Conservation (phyloP, 306 rosid genomes). For the Acacia confusa region DNA sequence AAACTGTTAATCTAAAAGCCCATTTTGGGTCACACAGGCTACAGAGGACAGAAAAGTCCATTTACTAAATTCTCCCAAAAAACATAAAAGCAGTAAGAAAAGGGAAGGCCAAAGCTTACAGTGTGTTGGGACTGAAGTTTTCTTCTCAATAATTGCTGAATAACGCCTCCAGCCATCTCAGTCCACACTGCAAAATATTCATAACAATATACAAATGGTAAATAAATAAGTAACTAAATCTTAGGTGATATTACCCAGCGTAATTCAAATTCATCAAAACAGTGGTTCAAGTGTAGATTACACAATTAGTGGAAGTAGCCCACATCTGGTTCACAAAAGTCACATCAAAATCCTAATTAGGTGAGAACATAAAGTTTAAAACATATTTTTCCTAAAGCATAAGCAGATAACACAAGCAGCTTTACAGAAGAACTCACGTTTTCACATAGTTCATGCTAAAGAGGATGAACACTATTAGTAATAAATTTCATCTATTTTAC, state of each 20-base stretch:
- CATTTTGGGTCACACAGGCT: background rate
- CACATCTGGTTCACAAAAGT: background rate
- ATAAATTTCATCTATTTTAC: conserved; percentile 19
- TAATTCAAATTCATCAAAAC: background rate
- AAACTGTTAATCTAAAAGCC: background rate
- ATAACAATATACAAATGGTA: background rate
- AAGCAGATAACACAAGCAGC: background rate
- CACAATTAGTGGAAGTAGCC: background rate
- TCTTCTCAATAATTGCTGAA: conserved; percentile 71
- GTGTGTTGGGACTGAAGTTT: conserved; percentile 57
- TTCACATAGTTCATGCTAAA: background rate
- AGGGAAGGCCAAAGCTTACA: conserved; percentile 43
- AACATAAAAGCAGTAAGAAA: conserved; percentile 10
- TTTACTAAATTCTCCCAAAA: background rate
- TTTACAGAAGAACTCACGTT: background rate
- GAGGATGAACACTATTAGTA: background rate
- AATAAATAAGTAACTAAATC: background rate
- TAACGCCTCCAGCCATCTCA: conserved; percentile 81
- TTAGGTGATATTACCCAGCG: conserved; percentile 2
- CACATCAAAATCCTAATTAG: background rate
- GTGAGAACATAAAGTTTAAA: background rate
- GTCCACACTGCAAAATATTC: conserved; percentile 12
- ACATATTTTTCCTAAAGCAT: background rate
- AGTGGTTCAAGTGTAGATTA: background rate
- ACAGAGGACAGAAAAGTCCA: background rate